Conservation (phyloP, 371 early-diverging fungal genomes). For the Paraphysoderma sedebokerense region DNA sequence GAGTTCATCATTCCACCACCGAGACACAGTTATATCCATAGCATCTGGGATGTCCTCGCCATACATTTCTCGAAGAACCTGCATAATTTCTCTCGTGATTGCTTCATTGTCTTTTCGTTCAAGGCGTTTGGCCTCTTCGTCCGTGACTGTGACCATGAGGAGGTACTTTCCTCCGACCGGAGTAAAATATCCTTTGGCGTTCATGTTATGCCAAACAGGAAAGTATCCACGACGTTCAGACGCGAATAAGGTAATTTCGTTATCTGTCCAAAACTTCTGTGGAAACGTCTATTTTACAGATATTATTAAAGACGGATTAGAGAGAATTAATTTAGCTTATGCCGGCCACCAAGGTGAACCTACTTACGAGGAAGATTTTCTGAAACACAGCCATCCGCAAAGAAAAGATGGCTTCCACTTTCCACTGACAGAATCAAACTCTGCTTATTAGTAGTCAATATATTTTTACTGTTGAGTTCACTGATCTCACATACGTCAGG, state of each 20-base stretch:
- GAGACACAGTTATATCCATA: no score
- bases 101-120: background rate
- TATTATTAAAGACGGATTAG: no score
- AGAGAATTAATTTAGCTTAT: no score
- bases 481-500: no score
- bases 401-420: background rate
- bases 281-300: no score
- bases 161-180: background rate
- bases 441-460: no score
- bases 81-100: background rate
- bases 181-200: background rate
- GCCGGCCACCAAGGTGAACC: no score
- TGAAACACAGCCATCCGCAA: background rate
- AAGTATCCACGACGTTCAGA: background rate
- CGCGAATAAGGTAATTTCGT: no score
- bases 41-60: background rate
- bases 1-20: no score
- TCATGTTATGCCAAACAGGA: background rate
- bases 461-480: no score
- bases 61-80: background rate
- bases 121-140: background rate
- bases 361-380: background rate
- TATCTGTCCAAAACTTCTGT: no score
- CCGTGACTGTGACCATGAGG: background rate
- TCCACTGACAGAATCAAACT: no score